phyloP scores from a whole-genome alignment of 495 filamentous ascomycete genomes.

The Parathielavia hyrcaniae region DNA sequence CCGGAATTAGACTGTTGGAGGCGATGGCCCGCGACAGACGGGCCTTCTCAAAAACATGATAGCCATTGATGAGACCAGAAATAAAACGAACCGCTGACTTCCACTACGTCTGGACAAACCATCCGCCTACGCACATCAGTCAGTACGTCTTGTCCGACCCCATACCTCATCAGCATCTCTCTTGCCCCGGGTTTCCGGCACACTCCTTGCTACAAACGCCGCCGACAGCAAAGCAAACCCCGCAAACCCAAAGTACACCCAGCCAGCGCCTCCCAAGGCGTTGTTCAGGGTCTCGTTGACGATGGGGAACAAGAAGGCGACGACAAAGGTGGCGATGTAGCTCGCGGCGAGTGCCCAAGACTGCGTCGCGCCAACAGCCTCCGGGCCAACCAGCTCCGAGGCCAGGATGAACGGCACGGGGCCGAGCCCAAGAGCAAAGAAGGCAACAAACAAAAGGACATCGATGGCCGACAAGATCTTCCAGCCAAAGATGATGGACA shows the following conservation, averaged over 20 bases:
- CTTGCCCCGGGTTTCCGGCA: conserved; percentile 84
- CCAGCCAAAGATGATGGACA: conserved; percentile 63
- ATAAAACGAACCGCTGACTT: neutral
- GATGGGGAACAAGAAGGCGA: conserved; percentile 89
- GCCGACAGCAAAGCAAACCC: conserved; percentile 60
- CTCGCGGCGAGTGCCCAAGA: conserved; percentile 77
- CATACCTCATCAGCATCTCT: conserved; percentile 79
- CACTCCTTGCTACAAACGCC: conserved; percentile 57
- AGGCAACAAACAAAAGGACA: conserved; percentile 75
- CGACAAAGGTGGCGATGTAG: conserved; percentile 84
- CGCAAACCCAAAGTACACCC: conserved; percentile 84
- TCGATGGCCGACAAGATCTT: conserved; percentile 71
- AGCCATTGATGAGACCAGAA: neutral
- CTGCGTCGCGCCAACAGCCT: conserved; percentile 85
- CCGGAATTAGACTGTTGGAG: conserved; percentile 65
- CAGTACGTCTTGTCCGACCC: conserved; percentile 57
- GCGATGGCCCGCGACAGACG: conserved; percentile 44
- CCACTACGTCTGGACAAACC: neutral
- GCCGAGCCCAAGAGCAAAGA: conserved; percentile 86
- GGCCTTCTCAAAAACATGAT: conserved; percentile 27
- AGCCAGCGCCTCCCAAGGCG: conserved; percentile 58
- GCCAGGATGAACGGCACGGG: conserved; percentile 93
- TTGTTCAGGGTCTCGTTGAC: conserved; percentile 62
- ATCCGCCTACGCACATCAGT: conserved; percentile 28
- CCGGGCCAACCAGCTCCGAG: conserved; percentile 77